Evolutionary conservation across 495 filamentous ascomycete species (phyloP).

Genomic region (Rhizodiscina lignyota): DNA sequence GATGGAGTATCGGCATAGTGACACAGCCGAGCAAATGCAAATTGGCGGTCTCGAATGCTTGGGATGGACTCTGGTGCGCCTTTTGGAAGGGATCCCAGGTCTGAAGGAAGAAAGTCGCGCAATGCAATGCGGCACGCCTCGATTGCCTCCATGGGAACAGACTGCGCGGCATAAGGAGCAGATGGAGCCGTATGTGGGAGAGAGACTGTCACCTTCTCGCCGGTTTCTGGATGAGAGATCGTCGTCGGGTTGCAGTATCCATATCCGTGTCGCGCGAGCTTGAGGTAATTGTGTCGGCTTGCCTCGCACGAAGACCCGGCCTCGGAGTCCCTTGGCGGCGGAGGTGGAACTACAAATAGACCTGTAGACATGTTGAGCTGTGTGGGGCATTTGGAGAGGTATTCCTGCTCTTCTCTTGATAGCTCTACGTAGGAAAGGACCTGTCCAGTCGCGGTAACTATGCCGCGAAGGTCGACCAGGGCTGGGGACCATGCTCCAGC

Average conservation of each 20-base stretch:
- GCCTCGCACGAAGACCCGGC: too few species aligned
- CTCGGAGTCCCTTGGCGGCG: neutral
- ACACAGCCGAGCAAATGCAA: constrained; percentile 56
- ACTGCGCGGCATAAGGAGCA: constrained; percentile 18
- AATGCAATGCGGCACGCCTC: constrained; percentile 24
- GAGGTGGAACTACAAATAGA: constrained; percentile 70
- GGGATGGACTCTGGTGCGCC: too few species aligned
- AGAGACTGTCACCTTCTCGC: constrained; percentile 25
- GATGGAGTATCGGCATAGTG: constrained; percentile 68
- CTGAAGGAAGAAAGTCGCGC: constrained; percentile 39
- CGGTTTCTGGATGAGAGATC: constrained; percentile 1
- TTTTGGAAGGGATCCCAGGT: constrained; percentile 45
- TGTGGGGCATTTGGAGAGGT: constrained; percentile 49
- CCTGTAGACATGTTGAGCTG: constrained; percentile 66
- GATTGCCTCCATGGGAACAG: constrained; percentile 42
- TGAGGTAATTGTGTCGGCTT: constrained; percentile 47
- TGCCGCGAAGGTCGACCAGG: constrained; percentile 63
- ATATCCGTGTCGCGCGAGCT: constrained; percentile 66
- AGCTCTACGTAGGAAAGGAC: constrained; percentile 70
- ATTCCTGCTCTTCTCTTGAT: constrained; percentile 7
- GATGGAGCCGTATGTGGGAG: constrained; percentile 29
- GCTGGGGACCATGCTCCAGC: constrained; percentile 71
- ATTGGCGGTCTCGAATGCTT: constrained; percentile 50
- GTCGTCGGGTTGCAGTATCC: constrained; percentile 51
- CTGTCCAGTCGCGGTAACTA: constrained; percentile 65